phyloP scores from a whole-genome alignment of 2,329 filamentous ascomycete species.

The Plenodomus biglobosus region DNA sequence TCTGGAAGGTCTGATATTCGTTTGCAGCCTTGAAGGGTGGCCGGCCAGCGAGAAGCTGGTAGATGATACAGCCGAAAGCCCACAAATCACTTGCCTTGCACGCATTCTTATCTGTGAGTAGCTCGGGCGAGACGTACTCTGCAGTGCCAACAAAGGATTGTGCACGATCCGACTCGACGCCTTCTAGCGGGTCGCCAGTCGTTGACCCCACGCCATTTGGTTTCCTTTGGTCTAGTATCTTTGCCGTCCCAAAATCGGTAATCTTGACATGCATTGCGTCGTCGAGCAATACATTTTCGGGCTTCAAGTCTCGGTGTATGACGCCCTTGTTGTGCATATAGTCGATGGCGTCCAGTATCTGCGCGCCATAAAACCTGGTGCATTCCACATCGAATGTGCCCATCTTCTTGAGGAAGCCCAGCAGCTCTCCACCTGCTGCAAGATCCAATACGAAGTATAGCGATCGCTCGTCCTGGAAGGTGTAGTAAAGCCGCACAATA shows the following conservation, averaged over 20 bases:
- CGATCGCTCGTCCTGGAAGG: conserved; percentile 94
- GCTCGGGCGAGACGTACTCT: conserved; percentile 95
- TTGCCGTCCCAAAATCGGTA: conserved; percentile 98
- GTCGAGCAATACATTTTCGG: conserved; percentile 93
- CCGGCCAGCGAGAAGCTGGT: conserved; percentile 90
- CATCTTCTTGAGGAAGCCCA: conserved; percentile 92
- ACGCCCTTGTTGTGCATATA: conserved; percentile 98
- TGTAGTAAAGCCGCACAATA: conserved; percentile 96
- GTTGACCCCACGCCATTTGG: conserved; percentile 44
- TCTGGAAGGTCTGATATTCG: conserved; percentile 97
- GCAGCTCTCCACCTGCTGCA: conserved; percentile 85
- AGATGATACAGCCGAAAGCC: conserved; percentile 98
- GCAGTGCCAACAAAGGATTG: conserved; percentile 97
- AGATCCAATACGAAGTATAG: conserved; percentile 96
- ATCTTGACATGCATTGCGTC: conserved; percentile 98
- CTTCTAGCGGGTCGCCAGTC: conserved; percentile 56
- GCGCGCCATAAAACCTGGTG: conserved; percentile 88
- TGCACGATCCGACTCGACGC: conserved; percentile 69
- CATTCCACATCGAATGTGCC: conserved; percentile 95
- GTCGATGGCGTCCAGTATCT: conserved; percentile 93
- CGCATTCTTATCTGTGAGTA: conserved; percentile 94
- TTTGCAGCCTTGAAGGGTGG: conserved; percentile 96
- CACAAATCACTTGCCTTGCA: conserved; percentile 97
- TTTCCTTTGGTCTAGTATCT: conserved; percentile 68
- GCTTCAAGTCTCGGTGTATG: conserved; percentile 94